Evolutionary conservation across 2,329 filamentous ascomycete species (phyloP), one percentile per base, ranked within the genome.

Genomic region (Rachicladosporium sp.): DNA sequence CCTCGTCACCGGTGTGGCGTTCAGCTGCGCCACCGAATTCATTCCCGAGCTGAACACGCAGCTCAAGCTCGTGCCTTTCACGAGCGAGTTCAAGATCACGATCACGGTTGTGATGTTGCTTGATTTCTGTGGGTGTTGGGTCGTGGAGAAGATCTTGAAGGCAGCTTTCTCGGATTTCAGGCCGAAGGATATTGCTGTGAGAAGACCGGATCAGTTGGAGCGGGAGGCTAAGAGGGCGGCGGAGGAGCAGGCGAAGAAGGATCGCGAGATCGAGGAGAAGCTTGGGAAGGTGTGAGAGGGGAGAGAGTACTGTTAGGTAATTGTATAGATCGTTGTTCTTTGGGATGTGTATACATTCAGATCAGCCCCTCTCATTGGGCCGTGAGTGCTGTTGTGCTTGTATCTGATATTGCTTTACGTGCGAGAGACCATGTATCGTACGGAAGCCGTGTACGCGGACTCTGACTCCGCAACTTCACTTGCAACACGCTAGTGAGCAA

Each of bases 31-130:
- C 5, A 93, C 89, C 1, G 91, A 98, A 61, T 86, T 98, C 54
- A 72, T 96, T 36, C 91, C 91, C 2, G 91, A 96, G 59, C 78
- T 98, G 62, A 98, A 96, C 65, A 75, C 89, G 63, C 80, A 85
- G 62, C 80, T 98, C 66, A 86, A 82, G 56, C 78, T 98, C 1
- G 91, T 98, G 4, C 85, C 85, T 3, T 98, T 98, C 63, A 81
- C 70, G 27, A 71, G 71, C 3, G 85, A 93, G 52, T 98, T 98
- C 74, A 94, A 93, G 70, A 58, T 73, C 33, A 89, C 81, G 38
- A 78, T 98, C 68, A 93, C 86, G 0, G 62, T 67, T 1, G 71
- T 85, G 54, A 98, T 98, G 15, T 19, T 88, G 5, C 54, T 89
- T 30, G 91, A 98, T 62, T 98, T 88, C 57, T 75, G 67, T 2